These are phyloP conservation scores for Microsporum audouinii DNA, from an alignment of 2,329 filamentous ascomycete genomes.

Conservation along the genomic window DNA sequence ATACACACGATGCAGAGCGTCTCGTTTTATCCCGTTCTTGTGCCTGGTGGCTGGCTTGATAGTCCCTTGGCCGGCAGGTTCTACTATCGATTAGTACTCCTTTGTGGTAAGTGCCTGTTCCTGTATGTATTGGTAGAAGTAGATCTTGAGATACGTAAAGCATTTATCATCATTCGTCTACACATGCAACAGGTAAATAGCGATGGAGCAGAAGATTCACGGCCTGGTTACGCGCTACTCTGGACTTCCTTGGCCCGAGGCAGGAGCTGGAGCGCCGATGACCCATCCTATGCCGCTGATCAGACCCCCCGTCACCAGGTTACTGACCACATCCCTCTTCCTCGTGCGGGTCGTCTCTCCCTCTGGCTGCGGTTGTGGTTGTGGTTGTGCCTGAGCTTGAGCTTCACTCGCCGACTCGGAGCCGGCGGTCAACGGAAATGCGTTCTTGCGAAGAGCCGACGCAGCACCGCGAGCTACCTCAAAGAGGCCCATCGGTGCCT, in stretches of 20 bases:
- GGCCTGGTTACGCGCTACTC: background rate
- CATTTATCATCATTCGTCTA: background rate
- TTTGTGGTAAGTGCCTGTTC: too few species aligned
- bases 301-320: constrained; percentile 51
- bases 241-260: background rate
- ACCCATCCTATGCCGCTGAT: constrained; percentile 56
- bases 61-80: too few species aligned
- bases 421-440: constrained; percentile 31
- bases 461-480: constrained; percentile 42
- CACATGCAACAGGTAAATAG: background rate
- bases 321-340: constrained; percentile 48
- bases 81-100: too few species aligned
- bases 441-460: constrained; percentile 37
- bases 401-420: too few species aligned
- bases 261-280: constrained; percentile 41
- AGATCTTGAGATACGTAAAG: background rate
- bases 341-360: constrained; percentile 29
- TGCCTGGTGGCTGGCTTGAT: too few species aligned
- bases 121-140: too few species aligned
- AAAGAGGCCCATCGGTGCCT: constrained; percentile 42
- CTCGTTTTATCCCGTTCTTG: too few species aligned
- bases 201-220: too few species aligned
- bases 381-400: too few species aligned
- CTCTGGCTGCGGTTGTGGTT: constrained; percentile 11
- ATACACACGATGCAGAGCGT: too few species aligned